Base-by-base conservation (phyloP, 352 stramenopile genomes). In the Pythium dissotocum region DNA sequence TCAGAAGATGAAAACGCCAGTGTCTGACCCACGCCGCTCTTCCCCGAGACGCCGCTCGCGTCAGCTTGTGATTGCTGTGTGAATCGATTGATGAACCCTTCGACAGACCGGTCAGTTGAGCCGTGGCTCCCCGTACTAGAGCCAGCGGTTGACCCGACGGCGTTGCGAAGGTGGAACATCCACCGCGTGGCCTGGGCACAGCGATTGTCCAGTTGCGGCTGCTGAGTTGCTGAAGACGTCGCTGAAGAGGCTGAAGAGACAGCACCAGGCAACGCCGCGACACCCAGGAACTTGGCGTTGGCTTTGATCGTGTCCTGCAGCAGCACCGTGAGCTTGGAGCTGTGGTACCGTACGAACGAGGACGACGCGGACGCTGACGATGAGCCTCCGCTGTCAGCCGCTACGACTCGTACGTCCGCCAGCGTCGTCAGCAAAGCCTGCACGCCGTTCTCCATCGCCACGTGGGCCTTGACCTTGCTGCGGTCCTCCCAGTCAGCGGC, bases 301-400 rank as follows among this genome's bases (percentile, higher is more conserved):
- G 72, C 57, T n/a, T 88, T 88, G n/a, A 91, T 59, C 6, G 83
- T 91, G 48, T 93, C 85, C 66, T 93, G 85, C 33, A 93, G 73
- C 32, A 93, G 61, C 28, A 91, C 79, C 2, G 85, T 93, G 55
- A 93, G 81, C 61, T 93, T 91, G 58, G 85, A 91, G 62, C 79
- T 82, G 70, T 93, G 83, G 58, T 91, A 93, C 10, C 85, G 81
- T 12, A 93, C 82, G 48, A 89, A 90, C 26, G 36, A 44, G 6
- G 55, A 44, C 8, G 63, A 53, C 3, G 55, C 18, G 24, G 51
- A 68, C 6, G 16, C 14, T 13, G 44, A 32, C n/a, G 21, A n/a
- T 3, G 35, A 35, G 5, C 26, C 13, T 18, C 32, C 58, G 3
- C 6, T 24, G 16, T 64, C 55, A 24, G 18, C 14, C 12, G 21